Percentiles rank a stretch among this genome's conserved stretches.
These are phyloP conservation scores for Aspergillus latus DNA, from an alignment of 2,329 filamentous ascomycete species.

Conservation along the genomic window DNA sequence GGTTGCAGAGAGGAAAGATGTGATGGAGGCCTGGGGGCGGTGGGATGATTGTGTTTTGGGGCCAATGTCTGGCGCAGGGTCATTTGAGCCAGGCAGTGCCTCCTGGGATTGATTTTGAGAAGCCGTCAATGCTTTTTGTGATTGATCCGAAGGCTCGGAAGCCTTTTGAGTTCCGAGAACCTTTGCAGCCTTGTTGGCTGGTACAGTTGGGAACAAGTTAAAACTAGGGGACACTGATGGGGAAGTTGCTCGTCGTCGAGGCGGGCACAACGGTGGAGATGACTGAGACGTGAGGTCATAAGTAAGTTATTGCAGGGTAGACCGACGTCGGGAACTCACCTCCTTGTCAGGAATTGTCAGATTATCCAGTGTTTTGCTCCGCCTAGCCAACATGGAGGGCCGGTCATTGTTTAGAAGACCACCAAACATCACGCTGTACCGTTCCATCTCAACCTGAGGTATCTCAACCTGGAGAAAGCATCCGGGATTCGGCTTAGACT, in stretches of 20 bases:
- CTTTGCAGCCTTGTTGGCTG: slow-evolving; percentile 32
- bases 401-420: slow-evolving; percentile 60
- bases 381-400: slow-evolving; percentile 35
- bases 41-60: slow-evolving; percentile 12
- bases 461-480: slow-evolving; percentile 72
- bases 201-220: slow-evolving; percentile 39
- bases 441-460: slow-evolving; percentile 75
- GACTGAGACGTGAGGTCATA: slow-evolving; percentile 4
- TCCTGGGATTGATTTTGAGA: slow-evolving; percentile 17
- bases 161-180: slow-evolving; percentile 33
- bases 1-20: slow-evolving; percentile 21
- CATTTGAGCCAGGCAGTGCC: slow-evolving; percentile 18
- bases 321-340: slow-evolving; percentile 27
- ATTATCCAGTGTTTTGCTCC: slow-evolving; percentile 44
- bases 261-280: slow-evolving; percentile 15
- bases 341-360: slow-evolving; percentile 54
- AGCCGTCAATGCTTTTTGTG: slow-evolving; percentile 26
- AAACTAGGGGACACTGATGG: slow-evolving; percentile 41
- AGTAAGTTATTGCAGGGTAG: background rate
- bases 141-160: slow-evolving; percentile 27
- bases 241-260: slow-evolving; percentile 39
- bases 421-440: slow-evolving; percentile 93
- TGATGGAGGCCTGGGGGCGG: slow-evolving; percentile 19
- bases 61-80: slow-evolving; percentile 13
- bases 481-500: slow-evolving; percentile 10